Evolutionary conservation across 2,329 filamentous ascomycete species (phyloP).

Genomic region (Talaromyces sp.): DNA sequence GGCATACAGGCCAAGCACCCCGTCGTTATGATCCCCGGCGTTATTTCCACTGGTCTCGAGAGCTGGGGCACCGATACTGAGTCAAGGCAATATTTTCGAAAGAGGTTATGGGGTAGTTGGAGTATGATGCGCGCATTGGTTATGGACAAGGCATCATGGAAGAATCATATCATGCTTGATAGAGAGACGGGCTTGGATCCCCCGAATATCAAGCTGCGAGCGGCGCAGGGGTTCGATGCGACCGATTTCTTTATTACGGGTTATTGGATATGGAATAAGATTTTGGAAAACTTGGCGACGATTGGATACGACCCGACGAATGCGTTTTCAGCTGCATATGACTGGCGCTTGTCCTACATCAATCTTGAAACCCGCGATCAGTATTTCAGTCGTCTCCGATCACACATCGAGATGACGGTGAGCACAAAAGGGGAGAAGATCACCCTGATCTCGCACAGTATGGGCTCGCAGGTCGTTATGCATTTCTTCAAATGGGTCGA

Average conservation of each 20-base stretch:
- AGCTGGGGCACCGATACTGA: conserved; percentile 89
- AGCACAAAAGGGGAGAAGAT: conserved; percentile 74
- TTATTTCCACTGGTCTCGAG: conserved; percentile 95
- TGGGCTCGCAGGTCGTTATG: conserved; percentile 93
- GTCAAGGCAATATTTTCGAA: conserved; percentile 88
- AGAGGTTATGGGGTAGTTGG: conserved; percentile 96
- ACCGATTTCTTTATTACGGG: conserved; percentile 80
- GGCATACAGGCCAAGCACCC: conserved; percentile 81
- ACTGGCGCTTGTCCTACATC: conserved; percentile 88
- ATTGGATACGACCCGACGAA: conserved; percentile 90
- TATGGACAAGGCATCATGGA: conserved; percentile 91
- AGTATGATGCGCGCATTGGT: conserved; percentile 97
- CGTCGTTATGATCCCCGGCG: conserved; percentile 94
- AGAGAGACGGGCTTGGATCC: conserved; percentile 88
- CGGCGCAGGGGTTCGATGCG: conserved; percentile 94
- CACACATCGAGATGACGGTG: conserved; percentile 81
- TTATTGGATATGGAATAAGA: conserved; percentile 99
- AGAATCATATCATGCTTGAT: conserved; percentile 95
- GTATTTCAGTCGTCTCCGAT: conserved; percentile 89
- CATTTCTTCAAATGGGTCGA: conserved; percentile 81
- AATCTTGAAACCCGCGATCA: conserved; percentile 90
- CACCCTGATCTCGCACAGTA: conserved; percentile 87
- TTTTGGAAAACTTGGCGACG: conserved; percentile 91
- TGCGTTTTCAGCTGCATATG: conserved; percentile 69
- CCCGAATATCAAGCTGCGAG: conserved; percentile 81